Evolutionary conservation across 345 rosid genomes (phyloP).

Genomic region (Turnera subulata): DNA sequence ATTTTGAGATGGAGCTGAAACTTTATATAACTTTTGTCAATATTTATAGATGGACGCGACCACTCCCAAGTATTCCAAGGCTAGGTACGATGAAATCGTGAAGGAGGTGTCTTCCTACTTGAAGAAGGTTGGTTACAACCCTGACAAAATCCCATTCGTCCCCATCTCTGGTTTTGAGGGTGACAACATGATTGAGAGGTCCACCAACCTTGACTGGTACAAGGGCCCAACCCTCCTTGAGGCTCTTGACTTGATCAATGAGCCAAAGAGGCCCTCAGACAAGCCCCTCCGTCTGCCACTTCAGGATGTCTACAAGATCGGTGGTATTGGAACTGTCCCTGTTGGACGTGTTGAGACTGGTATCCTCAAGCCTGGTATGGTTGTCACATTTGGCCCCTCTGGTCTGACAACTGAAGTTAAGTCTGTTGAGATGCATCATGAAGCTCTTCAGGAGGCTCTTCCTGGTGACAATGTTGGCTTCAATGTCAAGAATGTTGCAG

Average conservation of each 20-base stretch:
- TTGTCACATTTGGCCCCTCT: conserved; percentile 23
- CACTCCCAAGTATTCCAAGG: conserved; percentile 73
- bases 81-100: conserved; percentile 70
- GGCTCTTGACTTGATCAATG: conserved; percentile 56
- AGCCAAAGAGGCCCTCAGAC: conserved; percentile 89
- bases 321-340: conserved; percentile 85
- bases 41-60: conserved; percentile 58
- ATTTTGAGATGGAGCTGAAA: too few species aligned
- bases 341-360: conserved; percentile 28
- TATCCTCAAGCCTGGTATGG: conserved; percentile 25
- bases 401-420: conserved; percentile 27
- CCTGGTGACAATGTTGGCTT: conserved; percentile 40
- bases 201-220: conserved; percentile 77
- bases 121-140: conserved; percentile 75
- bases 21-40: too few species aligned
- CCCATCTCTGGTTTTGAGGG: conserved; percentile 87
- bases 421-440: conserved; percentile 30
- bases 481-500: conserved; percentile 42
- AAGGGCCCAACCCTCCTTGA: conserved; percentile 74
- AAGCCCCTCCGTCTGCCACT: conserved; percentile 91
- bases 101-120: conserved; percentile 74
- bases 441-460: conserved; percentile 26
- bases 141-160: conserved; percentile 74
- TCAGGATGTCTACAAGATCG: conserved; percentile 87
- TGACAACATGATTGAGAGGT: conserved; percentile 82